These are phyloP conservation scores for Nemania sp. DNA, from an alignment of 2,329 filamentous ascomycete genomes.

Conservation along the genomic window DNA sequence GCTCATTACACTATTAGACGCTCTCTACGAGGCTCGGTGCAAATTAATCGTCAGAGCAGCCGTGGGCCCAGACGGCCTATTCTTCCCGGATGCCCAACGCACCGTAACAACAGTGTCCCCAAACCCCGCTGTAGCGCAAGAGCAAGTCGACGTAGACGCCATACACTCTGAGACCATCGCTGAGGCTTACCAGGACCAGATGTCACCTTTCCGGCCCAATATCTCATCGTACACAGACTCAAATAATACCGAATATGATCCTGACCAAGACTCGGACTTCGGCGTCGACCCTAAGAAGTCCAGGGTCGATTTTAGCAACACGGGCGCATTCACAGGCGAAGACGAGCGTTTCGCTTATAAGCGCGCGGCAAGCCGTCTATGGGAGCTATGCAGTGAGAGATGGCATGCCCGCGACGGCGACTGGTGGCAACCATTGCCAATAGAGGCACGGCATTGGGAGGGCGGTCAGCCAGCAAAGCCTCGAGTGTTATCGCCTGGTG, in stretches of 20 bases:
- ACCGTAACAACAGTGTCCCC: conserved; percentile 22
- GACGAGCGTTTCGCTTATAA: conserved; percentile 87
- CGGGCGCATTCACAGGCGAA: conserved; percentile 78
- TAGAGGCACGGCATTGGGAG: conserved; percentile 77
- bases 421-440: conserved; percentile 77
- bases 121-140: conserved; percentile 42
- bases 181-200: conserved; percentile 83
- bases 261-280: conserved; percentile 70
- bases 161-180: conserved; percentile 74
- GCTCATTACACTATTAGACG: conserved; percentile 84
- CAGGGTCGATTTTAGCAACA: conserved; percentile 74
- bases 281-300: conserved; percentile 53
- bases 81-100: conserved; percentile 73
- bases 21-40: conserved; percentile 84
- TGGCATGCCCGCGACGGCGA: conserved; percentile 75
- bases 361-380: conserved; percentile 79
- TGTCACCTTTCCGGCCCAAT: conserved; percentile 83
- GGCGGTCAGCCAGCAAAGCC: conserved; percentile 41
- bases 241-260: conserved; percentile 62
- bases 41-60: conserved; percentile 77
- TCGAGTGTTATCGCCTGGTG: conserved; percentile 34
- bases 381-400: conserved; percentile 80
- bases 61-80: conserved; percentile 77
- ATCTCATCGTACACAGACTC: conserved; percentile 72
- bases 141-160: conserved; percentile 59